Percentiles rank a stretch among this genome's conserved stretches.
Evolutionary conservation across 805 yeast genomes (phyloP).

Genomic region (Wickerhamomyces ciferrii): DNA sequence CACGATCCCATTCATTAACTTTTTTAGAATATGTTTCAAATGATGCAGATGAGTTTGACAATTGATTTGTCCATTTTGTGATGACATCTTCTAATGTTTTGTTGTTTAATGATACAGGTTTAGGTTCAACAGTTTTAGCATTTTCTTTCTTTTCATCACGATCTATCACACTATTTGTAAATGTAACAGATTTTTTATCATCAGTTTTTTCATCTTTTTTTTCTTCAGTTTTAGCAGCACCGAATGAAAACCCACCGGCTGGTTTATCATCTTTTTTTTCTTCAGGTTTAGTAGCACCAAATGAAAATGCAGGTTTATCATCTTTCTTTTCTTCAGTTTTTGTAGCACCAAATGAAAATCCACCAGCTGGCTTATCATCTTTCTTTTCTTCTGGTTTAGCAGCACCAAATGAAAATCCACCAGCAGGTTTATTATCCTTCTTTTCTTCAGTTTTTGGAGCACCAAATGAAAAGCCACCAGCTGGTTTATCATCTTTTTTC

Average conservation of each 20-base stretch:
- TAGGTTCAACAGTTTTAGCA: slow-evolving; percentile 55
- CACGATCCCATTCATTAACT: slow-evolving; percentile 81
- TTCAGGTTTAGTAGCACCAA: slow-evolving; percentile 13
- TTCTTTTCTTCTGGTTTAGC: slow-evolving; percentile 13
- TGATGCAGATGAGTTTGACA: slow-evolving; percentile 65
- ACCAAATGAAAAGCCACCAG: slow-evolving; percentile 22
- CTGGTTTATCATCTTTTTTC: slow-evolving; percentile 8
- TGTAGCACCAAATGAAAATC: slow-evolving; percentile 12
- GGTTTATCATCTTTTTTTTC: slow-evolving; percentile 12
- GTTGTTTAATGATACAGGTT: slow-evolving; percentile 76
- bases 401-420: slow-evolving; percentile 13
- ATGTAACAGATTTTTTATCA: slow-evolving; percentile 22
- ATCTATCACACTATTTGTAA: slow-evolving; percentile 18
- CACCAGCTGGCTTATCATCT: slow-evolving; percentile 8
- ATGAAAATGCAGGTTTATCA: slow-evolving; percentile 7
- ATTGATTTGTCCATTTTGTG: slow-evolving; percentile 87
- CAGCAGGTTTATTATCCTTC: slow-evolving; percentile 6
- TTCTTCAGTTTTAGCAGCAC: slow-evolving; percentile 12
- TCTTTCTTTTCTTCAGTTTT: slow-evolving; percentile 13
- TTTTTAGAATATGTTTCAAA: slow-evolving; percentile 72
- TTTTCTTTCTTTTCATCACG: slow-evolving; percentile 29
- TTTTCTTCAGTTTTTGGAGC: slow-evolving; percentile 14
- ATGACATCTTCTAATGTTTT: slow-evolving; percentile 91
- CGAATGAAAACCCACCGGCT: slow-evolving; percentile 12
- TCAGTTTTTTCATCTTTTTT: slow-evolving; percentile 10